Evolutionary conservation across 2,329 filamentous ascomycete genomes (phyloP).

Genomic region (Aureobasidium sp.): DNA sequence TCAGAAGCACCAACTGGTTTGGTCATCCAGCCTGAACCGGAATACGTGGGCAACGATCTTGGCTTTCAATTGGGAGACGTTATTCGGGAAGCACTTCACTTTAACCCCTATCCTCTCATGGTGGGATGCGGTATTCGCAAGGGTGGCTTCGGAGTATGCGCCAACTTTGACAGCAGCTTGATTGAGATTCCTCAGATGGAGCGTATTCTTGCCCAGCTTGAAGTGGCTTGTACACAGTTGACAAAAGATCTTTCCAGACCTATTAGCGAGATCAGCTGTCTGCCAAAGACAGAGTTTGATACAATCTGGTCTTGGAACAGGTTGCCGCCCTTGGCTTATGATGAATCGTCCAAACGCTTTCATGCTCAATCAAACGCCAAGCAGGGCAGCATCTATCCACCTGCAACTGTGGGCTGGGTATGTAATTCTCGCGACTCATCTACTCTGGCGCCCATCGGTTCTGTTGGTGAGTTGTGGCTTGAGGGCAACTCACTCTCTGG

Average conservation of each 20-base stretch:
- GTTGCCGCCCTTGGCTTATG: slow-evolving; percentile 1
- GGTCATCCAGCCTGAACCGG: slow-evolving; percentile 53
- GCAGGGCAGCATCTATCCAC: slow-evolving; percentile 15
- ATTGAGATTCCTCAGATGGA: slow-evolving; percentile 19
- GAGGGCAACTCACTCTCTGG: slow-evolving; percentile 15
- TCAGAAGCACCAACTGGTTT: slow-evolving; percentile 64
- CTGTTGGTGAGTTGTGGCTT: slow-evolving; percentile 24
- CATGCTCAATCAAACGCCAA: background rate
- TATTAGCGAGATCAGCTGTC: slow-evolving; percentile 18
- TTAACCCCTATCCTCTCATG: slow-evolving; percentile 52
- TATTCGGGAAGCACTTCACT: slow-evolving; percentile 28
- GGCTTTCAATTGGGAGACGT: slow-evolving; percentile 27
- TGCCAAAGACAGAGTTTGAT: slow-evolving; percentile 16
- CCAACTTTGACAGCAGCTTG: slow-evolving; percentile 22
- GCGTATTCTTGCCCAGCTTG: slow-evolving; percentile 22
- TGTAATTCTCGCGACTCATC: slow-evolving; percentile 30
- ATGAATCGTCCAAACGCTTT: slow-evolving; percentile 1
- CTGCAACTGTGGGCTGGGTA: slow-evolving; percentile 30
- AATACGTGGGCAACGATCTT: slow-evolving; percentile 26
- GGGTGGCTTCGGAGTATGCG: slow-evolving; percentile 43
- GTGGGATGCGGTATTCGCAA: slow-evolving; percentile 50
- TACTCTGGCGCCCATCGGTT: slow-evolving; percentile 43
- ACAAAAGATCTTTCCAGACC: slow-evolving; percentile 5
- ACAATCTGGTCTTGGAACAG: slow-evolving; percentile 22
- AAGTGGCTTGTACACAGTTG: slow-evolving; percentile 19